Evolutionary conservation across 805 yeast species (phyloP).

Genomic region (Candida lessepsii): DNA sequence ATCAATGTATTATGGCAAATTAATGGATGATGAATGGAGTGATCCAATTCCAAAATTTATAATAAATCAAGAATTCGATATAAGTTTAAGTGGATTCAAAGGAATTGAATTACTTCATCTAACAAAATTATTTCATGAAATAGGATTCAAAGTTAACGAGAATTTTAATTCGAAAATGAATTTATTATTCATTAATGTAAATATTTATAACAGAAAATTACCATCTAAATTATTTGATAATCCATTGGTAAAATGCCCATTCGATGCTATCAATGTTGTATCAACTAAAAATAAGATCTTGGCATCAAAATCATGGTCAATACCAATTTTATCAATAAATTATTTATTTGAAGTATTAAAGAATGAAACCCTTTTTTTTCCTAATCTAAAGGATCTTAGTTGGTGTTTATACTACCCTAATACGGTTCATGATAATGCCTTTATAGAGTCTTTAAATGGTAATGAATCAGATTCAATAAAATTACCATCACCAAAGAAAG

Average conservation of each 20-base stretch:
- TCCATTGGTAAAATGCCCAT: slow-evolving; percentile 36
- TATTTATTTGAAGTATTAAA: slow-evolving; percentile 54
- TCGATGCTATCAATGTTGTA: slow-evolving; percentile 31
- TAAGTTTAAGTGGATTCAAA: slow-evolving; percentile 70
- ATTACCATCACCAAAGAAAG: slow-evolving; percentile 55
- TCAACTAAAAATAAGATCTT: slow-evolving; percentile 53
- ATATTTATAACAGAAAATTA: slow-evolving; percentile 41
- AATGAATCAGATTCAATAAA: slow-evolving; percentile 20
- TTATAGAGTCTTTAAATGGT: slow-evolving; percentile 14
- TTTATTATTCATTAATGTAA: slow-evolving; percentile 53
- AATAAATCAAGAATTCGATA: slow-evolving; percentile 20
- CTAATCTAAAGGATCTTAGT: slow-evolving; percentile 42
- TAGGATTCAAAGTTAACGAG: slow-evolving; percentile 53
- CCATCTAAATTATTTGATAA: slow-evolving; percentile 40
- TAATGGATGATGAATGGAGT: slow-evolving; percentile 63
- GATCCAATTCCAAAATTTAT: slow-evolving; percentile 30
- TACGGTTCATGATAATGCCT: slow-evolving; percentile 10
- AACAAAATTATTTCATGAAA: slow-evolving; percentile 54
- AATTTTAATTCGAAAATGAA: slow-evolving; percentile 52
- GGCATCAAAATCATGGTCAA: slow-evolving; percentile 56
- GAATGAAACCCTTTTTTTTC: slow-evolving; percentile 20
- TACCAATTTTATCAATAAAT: slow-evolving; percentile 58
- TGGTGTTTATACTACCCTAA: slow-evolving; percentile 61
- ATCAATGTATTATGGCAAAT: slow-evolving; percentile 54
- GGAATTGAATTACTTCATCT: slow-evolving; percentile 76